Evolutionary conservation across 1,139 yeast species (phyloP), one percentile per base, ranked within the genome.

Genomic region (Hemisphaericaspora xylanilytica): DNA sequence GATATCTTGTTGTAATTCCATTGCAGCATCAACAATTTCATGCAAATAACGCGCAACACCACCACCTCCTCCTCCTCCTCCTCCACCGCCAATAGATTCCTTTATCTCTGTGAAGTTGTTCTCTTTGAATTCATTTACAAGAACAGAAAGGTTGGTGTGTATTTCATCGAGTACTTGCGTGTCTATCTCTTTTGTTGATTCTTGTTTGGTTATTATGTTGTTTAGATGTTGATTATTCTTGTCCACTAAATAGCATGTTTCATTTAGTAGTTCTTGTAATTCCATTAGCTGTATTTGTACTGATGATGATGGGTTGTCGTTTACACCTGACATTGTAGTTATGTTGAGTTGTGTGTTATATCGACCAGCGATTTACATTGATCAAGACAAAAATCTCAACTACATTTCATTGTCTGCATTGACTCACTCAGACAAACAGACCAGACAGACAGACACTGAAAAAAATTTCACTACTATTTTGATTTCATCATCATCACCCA

Each of bases 261-360:
- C 47, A 12, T 41, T 39, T 3, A 52, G 37, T 28, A 52, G 41
- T 31, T 32, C 38, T 30, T 46, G 44, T 38, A 52, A 40, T 37
- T 52, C 52, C 5, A 31, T 22, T 13, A 39, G 13, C 30, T 39
- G 39, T 6, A 25, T 4, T n/a, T 29, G 24, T 5, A 29, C 14
- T n/a, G n/a, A n/a, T n/a, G n/a, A n/a, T n/a, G n/a, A n/a, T n/a
- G n/a, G n/a, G n/a, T n/a, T n/a, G n/a, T n/a, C n/a, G n/a, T n/a
- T n/a, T n/a, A n/a, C n/a, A n/a, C n/a, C n/a, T n/a, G n/a, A n/a
- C n/a, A n/a, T n/a, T n/a, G n/a, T n/a, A n/a, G n/a, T n/a, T n/a
- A n/a, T n/a, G n/a, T n/a, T n/a, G n/a, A n/a, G n/a, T n/a, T n/a
- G n/a, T n/a, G n/a, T n/a, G n/a, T n/a, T n/a, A n/a, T n/a, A n/a